Evolutionary conservation across 1,284 basidiomycete genomes (phyloP), one percentile per base, ranked within the genome.

Genomic region (Cronartium ribicola): DNA sequence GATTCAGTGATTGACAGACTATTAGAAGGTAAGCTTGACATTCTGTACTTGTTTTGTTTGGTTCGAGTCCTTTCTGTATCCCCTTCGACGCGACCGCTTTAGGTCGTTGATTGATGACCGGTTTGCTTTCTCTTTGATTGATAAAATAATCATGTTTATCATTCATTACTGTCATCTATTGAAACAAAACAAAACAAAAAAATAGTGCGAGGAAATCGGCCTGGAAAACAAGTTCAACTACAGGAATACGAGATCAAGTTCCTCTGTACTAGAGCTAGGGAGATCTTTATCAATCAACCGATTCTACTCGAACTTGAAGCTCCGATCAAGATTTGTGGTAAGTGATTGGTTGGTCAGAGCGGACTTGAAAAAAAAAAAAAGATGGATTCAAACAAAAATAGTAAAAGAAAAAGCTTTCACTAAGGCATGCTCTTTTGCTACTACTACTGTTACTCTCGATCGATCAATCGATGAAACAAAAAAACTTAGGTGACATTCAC

Each of bases 1-100:
- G 94, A 97, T 85, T 94, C 92, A 83, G 92, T 96, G 85, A 96
- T 97, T 82, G 94, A 96, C 88, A 87, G 93, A 77, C 86, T 96
- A 78, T 85, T 96, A 78, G 94, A 96, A 88, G 94, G 94, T 94
- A 85, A 66, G 17, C 40, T 44, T 13, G n/a, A 14, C 67, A n/a
- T 62, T 60, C 64, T 40, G 41, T 46, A 29, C 29, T 29, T 29
- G 29, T 59, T 57, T 41, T 40, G 41, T 17, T 57, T 40, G 36
- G n/a, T 62, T 57, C 61, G 43, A 40, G 2, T 63, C 60, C 51
- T 46, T 5, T 43, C 69, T 13, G 22, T n/a, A 37, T 51, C 22
- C 13, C 5, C 0, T 51, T 48, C 48, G 22, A 51, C 5, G 17
- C 48, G 44, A 65, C 14, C 20, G 29, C 11, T 10, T 48, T 3